These are phyloP conservation scores for Penicillium atrosanguineum DNA, from an alignment of 495 filamentous ascomycete species.

Conservation along the genomic window DNA sequence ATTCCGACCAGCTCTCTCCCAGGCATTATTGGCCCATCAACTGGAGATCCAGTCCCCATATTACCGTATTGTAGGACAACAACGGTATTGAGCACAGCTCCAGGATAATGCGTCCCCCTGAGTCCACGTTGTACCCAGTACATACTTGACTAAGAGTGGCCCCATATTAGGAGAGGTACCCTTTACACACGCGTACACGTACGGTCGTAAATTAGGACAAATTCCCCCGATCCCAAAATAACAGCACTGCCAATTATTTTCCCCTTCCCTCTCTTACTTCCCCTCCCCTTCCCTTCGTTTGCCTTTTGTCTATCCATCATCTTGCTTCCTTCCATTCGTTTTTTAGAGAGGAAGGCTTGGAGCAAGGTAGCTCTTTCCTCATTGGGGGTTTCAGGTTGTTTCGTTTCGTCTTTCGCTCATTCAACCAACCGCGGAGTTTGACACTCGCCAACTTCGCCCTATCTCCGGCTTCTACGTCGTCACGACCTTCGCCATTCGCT, in stretches of 20 bases:
- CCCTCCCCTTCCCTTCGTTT: conserved; percentile 32
- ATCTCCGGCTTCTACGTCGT: conserved; percentile 12
- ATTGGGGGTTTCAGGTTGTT: neutral
- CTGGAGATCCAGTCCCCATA: neutral
- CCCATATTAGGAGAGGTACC: neutral
- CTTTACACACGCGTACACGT: neutral
- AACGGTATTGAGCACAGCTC: conserved; percentile 5
- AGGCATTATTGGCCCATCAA: conserved; percentile 8
- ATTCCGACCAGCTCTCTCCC: conserved; percentile 12
- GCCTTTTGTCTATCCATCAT: conserved; percentile 28
- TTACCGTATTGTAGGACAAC: conserved; percentile 10
- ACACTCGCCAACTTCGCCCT: conserved; percentile 12
- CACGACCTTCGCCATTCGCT: conserved; percentile 16
- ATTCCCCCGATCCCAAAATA: conserved; percentile 41
- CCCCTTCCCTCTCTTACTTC: conserved; percentile 16
- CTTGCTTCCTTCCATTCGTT: conserved; percentile 30
- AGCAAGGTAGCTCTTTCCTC: conserved; percentile 2
- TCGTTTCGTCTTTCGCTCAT: conserved; percentile 15
- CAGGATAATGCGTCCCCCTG: neutral
- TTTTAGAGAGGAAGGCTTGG: conserved; percentile 23
- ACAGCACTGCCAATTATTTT: conserved; percentile 31
- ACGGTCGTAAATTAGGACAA: conserved; percentile 8
- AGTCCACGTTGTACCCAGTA: neutral
- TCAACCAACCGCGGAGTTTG: conserved; percentile 16
- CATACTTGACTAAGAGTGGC: neutral